A percentile compares a stretch with the other conserved stretches of the same genome.
These are phyloP conservation scores for Lachancea kluyveri DNA, from an alignment of 805 yeast genomes.

Conservation along the genomic window DNA sequence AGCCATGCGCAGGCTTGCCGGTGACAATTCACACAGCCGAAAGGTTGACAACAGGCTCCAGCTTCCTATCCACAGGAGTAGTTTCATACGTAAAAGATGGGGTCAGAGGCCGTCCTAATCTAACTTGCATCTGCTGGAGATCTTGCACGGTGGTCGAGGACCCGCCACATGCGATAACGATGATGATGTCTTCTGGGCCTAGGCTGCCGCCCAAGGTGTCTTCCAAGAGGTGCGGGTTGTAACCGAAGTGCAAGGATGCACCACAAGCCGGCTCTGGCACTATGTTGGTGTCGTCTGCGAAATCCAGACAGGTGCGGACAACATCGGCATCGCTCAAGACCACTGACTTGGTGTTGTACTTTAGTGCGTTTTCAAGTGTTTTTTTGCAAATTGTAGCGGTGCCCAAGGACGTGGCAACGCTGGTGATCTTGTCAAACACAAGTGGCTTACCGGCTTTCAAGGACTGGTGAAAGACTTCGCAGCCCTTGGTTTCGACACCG, in stretches of 20 bases:
- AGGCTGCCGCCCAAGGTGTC: no score
- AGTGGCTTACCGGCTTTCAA: slow-evolving; percentile 41
- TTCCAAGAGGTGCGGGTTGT: no score
- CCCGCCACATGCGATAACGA: slow-evolving; percentile 57
- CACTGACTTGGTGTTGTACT: slow-evolving; percentile 36
- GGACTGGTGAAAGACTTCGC: slow-evolving; percentile 51
- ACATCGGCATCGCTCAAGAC: slow-evolving; percentile 52
- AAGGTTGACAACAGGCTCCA: no score
- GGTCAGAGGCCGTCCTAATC: no score
- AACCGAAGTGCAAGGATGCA: slow-evolving; percentile 51
- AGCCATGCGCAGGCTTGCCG: no score
- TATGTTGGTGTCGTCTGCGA: slow-evolving; percentile 43
- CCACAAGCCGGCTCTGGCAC: slow-evolving; percentile 72
- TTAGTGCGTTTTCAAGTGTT: slow-evolving; percentile 40
- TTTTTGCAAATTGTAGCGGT: slow-evolving; percentile 48
- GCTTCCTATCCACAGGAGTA: no score
- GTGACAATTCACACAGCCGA: no score
- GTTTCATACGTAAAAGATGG: no score
- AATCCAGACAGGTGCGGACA: slow-evolving; percentile 43
- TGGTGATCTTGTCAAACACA: slow-evolving; percentile 38
- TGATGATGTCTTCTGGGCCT: slow-evolving; percentile 43
- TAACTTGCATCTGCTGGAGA: no score
- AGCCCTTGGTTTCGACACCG: slow-evolving; percentile 56
- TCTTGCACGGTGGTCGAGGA: slow-evolving; percentile 33
- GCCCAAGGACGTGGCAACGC: slow-evolving; percentile 61